phyloP scores from a whole-genome alignment of 169 alveolate genomes.

The Ichthyophthirius multifiliis region DNA sequence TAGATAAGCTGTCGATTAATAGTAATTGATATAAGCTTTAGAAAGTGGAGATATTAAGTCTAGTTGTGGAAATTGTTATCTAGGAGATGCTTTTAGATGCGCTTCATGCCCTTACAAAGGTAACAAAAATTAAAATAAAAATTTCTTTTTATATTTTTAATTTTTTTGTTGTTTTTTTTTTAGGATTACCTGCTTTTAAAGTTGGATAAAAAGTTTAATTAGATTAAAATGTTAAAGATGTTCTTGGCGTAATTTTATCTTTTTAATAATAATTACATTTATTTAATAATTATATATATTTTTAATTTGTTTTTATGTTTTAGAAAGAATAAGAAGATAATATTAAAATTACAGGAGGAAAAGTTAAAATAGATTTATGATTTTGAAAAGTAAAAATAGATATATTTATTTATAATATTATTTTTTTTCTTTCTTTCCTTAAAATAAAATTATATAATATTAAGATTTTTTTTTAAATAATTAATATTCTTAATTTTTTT shows the following conservation, averaged over 20 bases:
- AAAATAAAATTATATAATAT: no score
- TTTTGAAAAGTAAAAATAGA: no score
- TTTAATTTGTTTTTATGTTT: not conserved
- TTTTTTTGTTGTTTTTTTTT: not conserved
- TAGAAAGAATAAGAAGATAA: not conserved
- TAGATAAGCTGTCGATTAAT: slow-evolving; percentile 39
- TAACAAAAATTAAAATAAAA: not conserved
- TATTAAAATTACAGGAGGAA: not conserved
- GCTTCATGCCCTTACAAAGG: slow-evolving; percentile 71
- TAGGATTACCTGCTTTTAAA: slow-evolving; percentile 75
- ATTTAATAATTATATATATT: not conserved
- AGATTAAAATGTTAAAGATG: slow-evolving; percentile 5
- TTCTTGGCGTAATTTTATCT: not conserved
- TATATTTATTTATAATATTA: no score
- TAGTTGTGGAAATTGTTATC: slow-evolving; percentile 70
- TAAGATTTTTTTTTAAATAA: no score
- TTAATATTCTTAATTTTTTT: no score
- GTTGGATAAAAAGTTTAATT: slow-evolving; percentile 51
- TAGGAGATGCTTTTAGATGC: slow-evolving; percentile 79
- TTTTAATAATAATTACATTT: not conserved
- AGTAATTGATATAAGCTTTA: slow-evolving; percentile 37
- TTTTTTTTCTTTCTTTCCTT: no score
- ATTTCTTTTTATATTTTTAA: not conserved
- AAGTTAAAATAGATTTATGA: not conserved
- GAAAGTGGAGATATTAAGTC: slow-evolving; percentile 51